Percentiles rank a stretch among this genome's conserved stretches.
Evolutionary conservation across 495 filamentous ascomycete genomes (phyloP).

Genomic region (Trichocladium uniseriatum): DNA sequence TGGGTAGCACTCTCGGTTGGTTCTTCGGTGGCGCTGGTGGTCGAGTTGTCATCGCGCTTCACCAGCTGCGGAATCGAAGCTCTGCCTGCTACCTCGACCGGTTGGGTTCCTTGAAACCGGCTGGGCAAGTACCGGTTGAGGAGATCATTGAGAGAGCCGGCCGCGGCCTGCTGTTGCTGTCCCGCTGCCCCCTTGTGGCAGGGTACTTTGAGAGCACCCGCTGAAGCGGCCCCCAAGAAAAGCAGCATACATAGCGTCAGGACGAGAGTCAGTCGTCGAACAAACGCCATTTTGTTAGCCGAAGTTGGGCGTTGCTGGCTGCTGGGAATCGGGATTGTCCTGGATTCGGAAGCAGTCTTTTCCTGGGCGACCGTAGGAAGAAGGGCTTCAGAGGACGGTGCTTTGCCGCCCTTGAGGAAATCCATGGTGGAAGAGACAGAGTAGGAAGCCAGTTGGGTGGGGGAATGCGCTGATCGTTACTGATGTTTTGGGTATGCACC

Average conservation of each 20-base stretch:
- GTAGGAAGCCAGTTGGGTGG: background rate
- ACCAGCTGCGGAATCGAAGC: constrained; percentile 29
- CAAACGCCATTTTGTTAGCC: constrained; percentile 17
- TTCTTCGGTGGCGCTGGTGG: background rate
- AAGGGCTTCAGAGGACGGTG: constrained; percentile 6
- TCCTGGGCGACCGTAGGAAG: constrained; percentile 5
- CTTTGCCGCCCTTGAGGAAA: constrained; percentile 4
- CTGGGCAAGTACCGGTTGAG: constrained; percentile 32
- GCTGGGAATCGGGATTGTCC: background rate
- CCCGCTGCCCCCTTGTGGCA: constrained; percentile 13
- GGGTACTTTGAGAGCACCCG: constrained; percentile 2
- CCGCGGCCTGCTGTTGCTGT: background rate
- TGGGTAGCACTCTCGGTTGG: background rate
- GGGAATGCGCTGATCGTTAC: constrained; percentile 2
- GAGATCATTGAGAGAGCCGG: constrained; percentile 26
- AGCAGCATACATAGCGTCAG: constrained; percentile 24
- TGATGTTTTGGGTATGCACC: background rate
- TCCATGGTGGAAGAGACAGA: constrained; percentile 9
- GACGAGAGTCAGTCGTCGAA: constrained; percentile 20
- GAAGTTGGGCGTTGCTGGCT: constrained; percentile 1
- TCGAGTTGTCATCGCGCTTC: constrained; percentile 26
- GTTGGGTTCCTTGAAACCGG: constrained; percentile 27
- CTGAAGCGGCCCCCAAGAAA: constrained; percentile 25
- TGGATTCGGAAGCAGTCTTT: constrained; percentile 5
- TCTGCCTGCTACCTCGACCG: constrained; percentile 28